A percentile compares a stretch with the other conserved stretches of the same genome.
Conservation (phyloP, 371 early-diverging fungal genomes). For the Saksenaea oblongispora region DNA sequence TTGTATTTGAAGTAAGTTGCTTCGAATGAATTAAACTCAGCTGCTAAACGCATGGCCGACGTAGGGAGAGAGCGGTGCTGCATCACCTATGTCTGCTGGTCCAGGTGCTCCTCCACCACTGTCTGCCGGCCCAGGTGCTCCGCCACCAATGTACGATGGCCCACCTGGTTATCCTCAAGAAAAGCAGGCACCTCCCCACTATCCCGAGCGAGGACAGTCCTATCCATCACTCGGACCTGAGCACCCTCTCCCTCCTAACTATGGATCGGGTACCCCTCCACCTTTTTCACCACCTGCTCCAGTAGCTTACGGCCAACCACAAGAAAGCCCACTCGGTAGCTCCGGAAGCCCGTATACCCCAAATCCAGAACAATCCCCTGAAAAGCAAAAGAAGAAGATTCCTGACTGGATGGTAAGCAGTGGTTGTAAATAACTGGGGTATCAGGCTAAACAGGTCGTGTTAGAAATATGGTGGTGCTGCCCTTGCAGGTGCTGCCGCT, state of each 20-base stretch:
- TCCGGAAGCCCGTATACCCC: background rate
- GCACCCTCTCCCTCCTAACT: slow-evolving; percentile 25
- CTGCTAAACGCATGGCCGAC: background rate
- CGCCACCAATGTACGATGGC: slow-evolving; percentile 16
- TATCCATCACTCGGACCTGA: slow-evolving; percentile 26
- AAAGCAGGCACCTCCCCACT: slow-evolving; percentile 14
- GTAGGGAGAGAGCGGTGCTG: slow-evolving; percentile 6
- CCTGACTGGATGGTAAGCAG: slow-evolving; percentile 45
- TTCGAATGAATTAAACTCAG: background rate
- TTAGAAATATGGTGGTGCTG: slow-evolving; percentile 48
- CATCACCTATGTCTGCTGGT: background rate
- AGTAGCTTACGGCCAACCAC: background rate
- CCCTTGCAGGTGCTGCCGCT: slow-evolving; percentile 43
- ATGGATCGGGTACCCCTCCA: slow-evolving; percentile 29
- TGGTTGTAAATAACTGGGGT: background rate
- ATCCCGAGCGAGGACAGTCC: slow-evolving; percentile 9
- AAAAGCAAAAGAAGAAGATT: slow-evolving; percentile 19
- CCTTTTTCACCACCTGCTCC: slow-evolving; percentile 20
- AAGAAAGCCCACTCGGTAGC: slow-evolving; percentile 5
- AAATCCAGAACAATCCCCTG: background rate
- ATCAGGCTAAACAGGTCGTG: background rate
- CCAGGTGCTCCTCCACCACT: slow-evolving; percentile 8
- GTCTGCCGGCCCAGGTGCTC: slow-evolving; percentile 15
- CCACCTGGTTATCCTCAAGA: slow-evolving; percentile 16
- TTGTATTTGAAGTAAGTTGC: slow-evolving; percentile 21